Evolutionary conservation across 345 rosid species (phyloP).

Genomic region (Murraya koenigii): DNA sequence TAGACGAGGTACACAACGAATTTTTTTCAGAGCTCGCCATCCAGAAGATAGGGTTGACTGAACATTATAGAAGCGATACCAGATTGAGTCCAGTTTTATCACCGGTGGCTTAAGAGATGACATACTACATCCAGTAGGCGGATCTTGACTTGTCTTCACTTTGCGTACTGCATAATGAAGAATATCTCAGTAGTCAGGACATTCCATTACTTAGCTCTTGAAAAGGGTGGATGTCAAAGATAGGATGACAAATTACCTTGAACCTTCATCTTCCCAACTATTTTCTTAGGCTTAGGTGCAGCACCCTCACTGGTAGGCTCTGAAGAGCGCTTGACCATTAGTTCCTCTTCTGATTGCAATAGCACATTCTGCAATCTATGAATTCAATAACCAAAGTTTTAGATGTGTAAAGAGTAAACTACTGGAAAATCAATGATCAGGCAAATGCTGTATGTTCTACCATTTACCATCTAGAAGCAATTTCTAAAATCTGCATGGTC

Average conservation of each 20-base stretch:
- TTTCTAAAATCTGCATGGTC: slow-evolving; percentile 4
- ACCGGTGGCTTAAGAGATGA: slow-evolving; percentile 59
- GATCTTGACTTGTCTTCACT: slow-evolving; percentile 73
- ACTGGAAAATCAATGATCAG: slow-evolving; percentile 4
- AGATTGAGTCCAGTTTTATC: slow-evolving; percentile 57
- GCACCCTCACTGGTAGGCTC: slow-evolving; percentile 57
- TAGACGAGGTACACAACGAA: slow-evolving; percentile 50
- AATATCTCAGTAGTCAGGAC: slow-evolving; percentile 12
- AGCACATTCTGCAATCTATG: slow-evolving; percentile 71
- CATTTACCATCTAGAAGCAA: neutral
- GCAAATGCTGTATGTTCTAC: neutral
- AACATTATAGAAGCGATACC: slow-evolving; percentile 55
- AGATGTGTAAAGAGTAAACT: slow-evolving; percentile 12
- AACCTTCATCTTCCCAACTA: slow-evolving; percentile 89
- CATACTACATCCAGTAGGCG: slow-evolving; percentile 82
- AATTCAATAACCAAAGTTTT: slow-evolving; percentile 14
- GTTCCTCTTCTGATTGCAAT: slow-evolving; percentile 94
- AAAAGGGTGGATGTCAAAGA: slow-evolving; percentile 10
- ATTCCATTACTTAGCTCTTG: slow-evolving; percentile 9
- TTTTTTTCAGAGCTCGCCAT: slow-evolving; percentile 71
- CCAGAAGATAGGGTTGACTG: slow-evolving; percentile 56
- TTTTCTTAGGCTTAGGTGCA: slow-evolving; percentile 76
- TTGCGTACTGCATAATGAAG: slow-evolving; percentile 65
- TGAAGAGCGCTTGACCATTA: slow-evolving; percentile 61
- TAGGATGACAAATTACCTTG: slow-evolving; percentile 56